These are phyloP conservation scores for Amborella trichopoda DNA, from an alignment of 164 flowering plant species.

Conservation along the genomic window DNA sequence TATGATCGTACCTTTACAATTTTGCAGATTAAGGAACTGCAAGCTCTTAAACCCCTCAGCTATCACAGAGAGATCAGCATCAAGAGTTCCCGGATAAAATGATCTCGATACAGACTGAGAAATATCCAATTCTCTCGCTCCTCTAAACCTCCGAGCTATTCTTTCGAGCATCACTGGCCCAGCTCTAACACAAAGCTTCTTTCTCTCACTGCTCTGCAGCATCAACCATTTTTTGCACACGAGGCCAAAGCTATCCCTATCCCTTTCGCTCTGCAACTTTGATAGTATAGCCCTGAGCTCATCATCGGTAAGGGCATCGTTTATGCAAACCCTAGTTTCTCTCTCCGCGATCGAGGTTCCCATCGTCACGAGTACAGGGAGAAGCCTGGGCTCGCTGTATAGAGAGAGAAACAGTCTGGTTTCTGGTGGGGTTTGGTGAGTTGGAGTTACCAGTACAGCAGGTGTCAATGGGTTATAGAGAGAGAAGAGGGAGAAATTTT, in stretches of 20 bases:
- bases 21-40: conserved; percentile 39
- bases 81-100: conserved; percentile 80
- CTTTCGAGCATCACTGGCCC: conserved; percentile 73
- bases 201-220: conserved; percentile 80
- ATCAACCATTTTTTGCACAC: conserved; percentile 89
- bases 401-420: too few relatives aligned
- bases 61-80: conserved; percentile 70
- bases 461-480: too few relatives aligned
- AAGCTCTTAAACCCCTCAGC: conserved; percentile 50
- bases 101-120: conserved; percentile 79
- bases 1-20: conserved; percentile 52
- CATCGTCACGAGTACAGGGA: too few relatives aligned
- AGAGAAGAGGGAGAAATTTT: too few relatives aligned
- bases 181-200: conserved; percentile 76
- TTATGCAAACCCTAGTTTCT: conserved; percentile 30
- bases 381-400: too few relatives aligned
- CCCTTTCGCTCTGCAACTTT: conserved; percentile 44
- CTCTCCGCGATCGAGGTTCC: conserved; percentile 8
- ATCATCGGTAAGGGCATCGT: conserved; percentile 70
- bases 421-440: too few relatives aligned
- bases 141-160: conserved; percentile 61
- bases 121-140: conserved; percentile 54
- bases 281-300: conserved; percentile 60
- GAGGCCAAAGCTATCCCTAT: conserved; percentile 65
- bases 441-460: background rate